Percentiles rank a stretch among this genome's conserved stretches.
Evolutionary conservation across 1,284 basidiomycete genomes (phyloP).

Genomic region (Boletellus deceptivus): DNA sequence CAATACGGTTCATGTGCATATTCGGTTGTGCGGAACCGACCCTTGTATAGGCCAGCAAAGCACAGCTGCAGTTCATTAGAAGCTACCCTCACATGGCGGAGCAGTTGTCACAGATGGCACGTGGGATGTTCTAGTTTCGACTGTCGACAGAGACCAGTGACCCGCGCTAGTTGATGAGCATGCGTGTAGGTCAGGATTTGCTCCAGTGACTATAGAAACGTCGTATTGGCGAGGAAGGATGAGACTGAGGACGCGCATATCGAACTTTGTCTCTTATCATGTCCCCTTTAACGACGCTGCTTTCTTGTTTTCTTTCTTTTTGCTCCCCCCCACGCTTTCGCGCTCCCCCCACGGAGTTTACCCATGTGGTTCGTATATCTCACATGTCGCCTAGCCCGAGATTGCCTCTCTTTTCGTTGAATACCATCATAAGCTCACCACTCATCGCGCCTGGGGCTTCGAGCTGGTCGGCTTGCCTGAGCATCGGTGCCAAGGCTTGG

Average conservation of each 20-base stretch:
- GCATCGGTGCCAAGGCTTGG: too few relatives aligned
- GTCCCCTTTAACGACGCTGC: conserved; percentile 7
- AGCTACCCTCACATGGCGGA: conserved; percentile 82
- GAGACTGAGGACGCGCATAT: conserved; percentile 5
- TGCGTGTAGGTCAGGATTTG: conserved; percentile 15
- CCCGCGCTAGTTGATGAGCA: conserved; percentile 3
- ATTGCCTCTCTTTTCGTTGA: neutral
- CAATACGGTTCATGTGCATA: neutral
- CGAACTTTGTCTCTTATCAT: conserved; percentile 3
- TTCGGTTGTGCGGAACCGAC: conserved; percentile 2
- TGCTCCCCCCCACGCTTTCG: neutral
- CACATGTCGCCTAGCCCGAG: too few relatives aligned
- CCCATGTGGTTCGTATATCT: too few relatives aligned
- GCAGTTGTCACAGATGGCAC: conserved; percentile 57
- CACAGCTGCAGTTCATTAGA: conserved; percentile 79
- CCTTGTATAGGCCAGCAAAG: conserved; percentile 62
- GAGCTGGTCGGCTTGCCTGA: too few relatives aligned
- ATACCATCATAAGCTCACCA: conserved; percentile 20
- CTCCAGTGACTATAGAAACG: conserved; percentile 15
- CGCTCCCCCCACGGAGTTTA: too few relatives aligned
- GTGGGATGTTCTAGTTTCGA: conserved; percentile 31
- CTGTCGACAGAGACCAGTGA: too few relatives aligned
- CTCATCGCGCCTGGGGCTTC: conserved; percentile 1
- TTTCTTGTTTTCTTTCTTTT: neutral
- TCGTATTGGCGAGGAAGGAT: neutral